These are phyloP conservation scores for Aspergillus transmontanensis DNA, from an alignment of 2,329 filamentous ascomycete species.

Conservation along the genomic window DNA sequence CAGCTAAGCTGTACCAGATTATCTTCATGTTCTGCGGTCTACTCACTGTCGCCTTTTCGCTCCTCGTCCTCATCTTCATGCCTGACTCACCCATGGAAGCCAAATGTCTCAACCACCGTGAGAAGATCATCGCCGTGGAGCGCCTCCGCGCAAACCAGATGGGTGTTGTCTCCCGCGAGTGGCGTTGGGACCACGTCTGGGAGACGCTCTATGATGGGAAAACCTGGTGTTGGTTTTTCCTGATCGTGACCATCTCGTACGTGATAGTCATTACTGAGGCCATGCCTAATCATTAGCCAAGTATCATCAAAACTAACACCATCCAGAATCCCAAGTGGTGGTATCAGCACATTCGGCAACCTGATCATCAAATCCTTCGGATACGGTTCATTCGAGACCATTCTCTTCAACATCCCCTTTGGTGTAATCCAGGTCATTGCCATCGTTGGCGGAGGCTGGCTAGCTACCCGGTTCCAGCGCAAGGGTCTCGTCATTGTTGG, in stretches of 20 bases:
- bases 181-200: conserved; percentile 53
- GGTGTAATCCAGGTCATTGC: conserved; percentile 41
- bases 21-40: conserved; percentile 60
- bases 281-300: not conserved
- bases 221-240: conserved; percentile 40
- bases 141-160: conserved; percentile 58
- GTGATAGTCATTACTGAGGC: not conserved
- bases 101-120: conserved; percentile 51
- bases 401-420: conserved; percentile 47
- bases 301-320: not conserved
- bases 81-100: conserved; percentile 55
- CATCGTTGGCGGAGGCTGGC: conserved; percentile 40
- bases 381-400: conserved; percentile 42
- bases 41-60: conserved; percentile 52
- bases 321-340: conserved; percentile 40
- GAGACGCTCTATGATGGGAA: conserved; percentile 37
- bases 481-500: conserved; percentile 50
- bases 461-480: conserved; percentile 45
- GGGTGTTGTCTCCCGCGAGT: conserved; percentile 56
- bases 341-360: conserved; percentile 43
- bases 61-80: conserved; percentile 52
- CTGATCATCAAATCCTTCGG: conserved; percentile 48
- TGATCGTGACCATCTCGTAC: conserved; percentile 27
- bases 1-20: conserved; percentile 27
- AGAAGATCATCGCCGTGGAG: conserved; percentile 58